Percentiles rank a stretch among this genome's conserved stretches.
Conservation (phyloP, 768 basidiomycete genomes). For the Pisolithus tinctorius region DNA sequence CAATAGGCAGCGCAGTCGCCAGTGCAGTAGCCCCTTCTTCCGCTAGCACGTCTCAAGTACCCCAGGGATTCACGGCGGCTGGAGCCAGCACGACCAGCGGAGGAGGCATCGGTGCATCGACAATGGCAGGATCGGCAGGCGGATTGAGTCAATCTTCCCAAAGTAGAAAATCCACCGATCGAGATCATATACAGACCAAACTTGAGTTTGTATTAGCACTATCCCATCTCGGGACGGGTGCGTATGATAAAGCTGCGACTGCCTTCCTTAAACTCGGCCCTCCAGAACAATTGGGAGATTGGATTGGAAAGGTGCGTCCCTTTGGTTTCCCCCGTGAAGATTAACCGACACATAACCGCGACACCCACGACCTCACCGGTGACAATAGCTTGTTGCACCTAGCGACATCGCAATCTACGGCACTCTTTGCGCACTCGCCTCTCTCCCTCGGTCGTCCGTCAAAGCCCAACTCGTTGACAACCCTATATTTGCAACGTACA, state of each 20-base stretch:
- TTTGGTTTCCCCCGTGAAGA: background rate
- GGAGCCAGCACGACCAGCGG: too few relatives aligned
- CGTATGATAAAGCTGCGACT: slow-evolving; percentile 76
- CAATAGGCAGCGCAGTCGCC: slow-evolving; percentile 17
- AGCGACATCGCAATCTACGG: slow-evolving; percentile 86
- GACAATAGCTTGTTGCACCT: slow-evolving; percentile 59
- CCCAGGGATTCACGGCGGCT: too few relatives aligned
- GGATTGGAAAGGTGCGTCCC: slow-evolving; percentile 60
- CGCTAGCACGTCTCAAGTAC: slow-evolving; percentile 1
- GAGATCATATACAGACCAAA: slow-evolving; percentile 66
- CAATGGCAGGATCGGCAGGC: too few relatives aligned
- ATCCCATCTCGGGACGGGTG: slow-evolving; percentile 60
- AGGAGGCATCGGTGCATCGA: too few relatives aligned
- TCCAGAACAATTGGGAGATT: slow-evolving; percentile 63
- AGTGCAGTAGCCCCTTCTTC: slow-evolving; percentile 25
- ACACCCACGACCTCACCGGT: background rate
- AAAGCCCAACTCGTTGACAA: slow-evolving; percentile 64
- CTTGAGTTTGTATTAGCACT: slow-evolving; percentile 79
- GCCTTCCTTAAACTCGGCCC: slow-evolving; percentile 65
- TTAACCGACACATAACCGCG: background rate
- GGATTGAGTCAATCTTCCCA: slow-evolving; percentile 8
- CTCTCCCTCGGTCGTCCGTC: slow-evolving; percentile 62
- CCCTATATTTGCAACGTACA: slow-evolving; percentile 61
- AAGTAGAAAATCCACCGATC: slow-evolving; percentile 44
- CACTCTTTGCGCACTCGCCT: slow-evolving; percentile 78